Base-by-base conservation (phyloP, 257 asterid genomes). In the Primulina huaijiensis region DNA sequence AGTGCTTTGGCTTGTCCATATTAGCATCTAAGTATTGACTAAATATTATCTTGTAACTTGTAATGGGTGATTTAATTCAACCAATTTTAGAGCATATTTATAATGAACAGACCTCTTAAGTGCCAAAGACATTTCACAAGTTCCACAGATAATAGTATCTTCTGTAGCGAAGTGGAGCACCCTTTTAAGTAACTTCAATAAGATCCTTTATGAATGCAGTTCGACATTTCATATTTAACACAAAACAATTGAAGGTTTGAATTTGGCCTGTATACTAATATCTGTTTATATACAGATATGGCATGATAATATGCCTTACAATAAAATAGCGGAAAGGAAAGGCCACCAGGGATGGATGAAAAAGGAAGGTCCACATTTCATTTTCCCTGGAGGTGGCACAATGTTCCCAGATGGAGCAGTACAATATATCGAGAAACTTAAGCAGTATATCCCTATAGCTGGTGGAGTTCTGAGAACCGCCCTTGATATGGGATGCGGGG, bases 401-500 rank as follows among this genome's bases (percentile, higher is more conserved):
- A 89, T 94, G 99, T 94, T 94, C 74, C 97, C 97, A 0, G 98
- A 88, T 31, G 99, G 99, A 73, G 99, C 97, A 25, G 80, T 78
- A 27, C 96, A 87, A 67, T 91, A 94, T 79, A 94, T 94, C 16
- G 96, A 94, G 63, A 94, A 91, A 78, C 97, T 94, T 52, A 94
- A 94, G 70, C 97, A 91, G 76, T 91, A 89, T 81, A 85, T 94
- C 52, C 99, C 95, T 0, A 94, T 94, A 4, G 88, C 90, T 68
- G 89, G 93, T 60, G 97, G 97, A 78, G 66, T 71, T 77, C 62
- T 94, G 85, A 88, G 99, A 80, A 94, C 99, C 23, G 94, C 97
- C 79, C 97, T 94, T 73, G 99, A 94, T 75, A 94, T 91, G 98
- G 99, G 97, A 67, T 94, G 98, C 35, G 98, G 99, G 90, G 98